phyloP scores from a whole-genome alignment of 225 moss, liverwort and hornwort species.

The Sphagnum tenellum region DNA sequence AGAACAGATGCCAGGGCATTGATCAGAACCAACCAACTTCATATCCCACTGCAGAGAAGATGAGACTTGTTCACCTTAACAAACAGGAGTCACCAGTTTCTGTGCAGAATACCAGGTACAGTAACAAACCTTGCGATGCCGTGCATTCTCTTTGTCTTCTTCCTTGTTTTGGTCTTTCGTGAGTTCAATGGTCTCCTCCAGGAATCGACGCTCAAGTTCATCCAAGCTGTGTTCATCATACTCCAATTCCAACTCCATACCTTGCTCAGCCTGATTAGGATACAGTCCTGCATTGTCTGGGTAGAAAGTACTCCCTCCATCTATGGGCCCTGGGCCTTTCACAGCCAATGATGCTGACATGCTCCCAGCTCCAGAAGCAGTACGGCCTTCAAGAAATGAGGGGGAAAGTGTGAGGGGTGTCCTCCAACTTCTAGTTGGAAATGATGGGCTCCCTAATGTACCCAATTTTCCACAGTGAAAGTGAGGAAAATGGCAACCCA shows the following conservation, averaged over 20 bases:
- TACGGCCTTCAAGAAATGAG: slow-evolving; percentile 90
- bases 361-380: slow-evolving; percentile 96
- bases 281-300: slow-evolving; percentile 66
- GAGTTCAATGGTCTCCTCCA: slow-evolving; percentile 92
- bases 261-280: slow-evolving; percentile 70
- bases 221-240: slow-evolving; percentile 80
- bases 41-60: too few relatives aligned
- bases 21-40: too few relatives aligned
- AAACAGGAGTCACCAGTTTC: too few relatives aligned
- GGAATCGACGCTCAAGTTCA: slow-evolving; percentile 87
- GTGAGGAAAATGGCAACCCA: slow-evolving; percentile 30
- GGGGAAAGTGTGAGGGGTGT: slow-evolving; percentile 52
- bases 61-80: too few relatives aligned
- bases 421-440: slow-evolving; percentile 34
- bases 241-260: slow-evolving; percentile 65
- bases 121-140: slow-evolving; percentile 79
- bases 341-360: slow-evolving; percentile 54
- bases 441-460: slow-evolving; percentile 21
- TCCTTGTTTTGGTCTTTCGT: slow-evolving; percentile 96
- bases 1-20: too few relatives aligned
- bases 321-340: slow-evolving; percentile 48
- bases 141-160: slow-evolving; percentile 87
- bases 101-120: too few relatives aligned
- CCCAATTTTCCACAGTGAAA: slow-evolving; percentile 2
- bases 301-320: slow-evolving; percentile 74